A percentile compares a stretch with the other conserved stretches of the same genome.
Conservation (phyloP, 768 basidiomycete genomes). For the Calvatia gigantea region DNA sequence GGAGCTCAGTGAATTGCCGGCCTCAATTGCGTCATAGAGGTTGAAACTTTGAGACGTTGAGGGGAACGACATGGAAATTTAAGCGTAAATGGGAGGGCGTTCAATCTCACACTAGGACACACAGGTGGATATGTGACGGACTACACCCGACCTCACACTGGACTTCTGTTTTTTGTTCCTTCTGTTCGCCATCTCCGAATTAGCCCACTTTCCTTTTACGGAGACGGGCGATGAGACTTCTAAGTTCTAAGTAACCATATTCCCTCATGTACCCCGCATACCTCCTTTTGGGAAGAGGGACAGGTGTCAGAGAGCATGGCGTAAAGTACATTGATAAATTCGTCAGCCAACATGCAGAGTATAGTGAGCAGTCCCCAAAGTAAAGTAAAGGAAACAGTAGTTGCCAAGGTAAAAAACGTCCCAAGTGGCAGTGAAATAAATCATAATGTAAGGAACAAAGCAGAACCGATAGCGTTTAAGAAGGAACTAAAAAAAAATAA, state of each 20-base stretch:
- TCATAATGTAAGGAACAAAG: neutral
- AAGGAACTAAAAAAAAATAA: neutral
- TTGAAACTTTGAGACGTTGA: too few relatives aligned
- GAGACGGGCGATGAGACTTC: neutral
- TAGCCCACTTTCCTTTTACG: neutral
- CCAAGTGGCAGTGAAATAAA: neutral
- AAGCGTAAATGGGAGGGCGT: too few relatives aligned
- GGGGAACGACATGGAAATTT: too few relatives aligned
- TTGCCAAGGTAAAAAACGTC: neutral
- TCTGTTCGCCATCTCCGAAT: neutral
- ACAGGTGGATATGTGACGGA: too few relatives aligned
- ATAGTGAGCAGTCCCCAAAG: neutral
- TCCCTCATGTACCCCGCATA: neutral
- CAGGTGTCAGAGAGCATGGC: too few relatives aligned
- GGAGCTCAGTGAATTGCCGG: too few relatives aligned
- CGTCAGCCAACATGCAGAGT: too few relatives aligned
- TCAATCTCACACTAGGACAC: too few relatives aligned
- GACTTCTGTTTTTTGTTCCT: neutral
- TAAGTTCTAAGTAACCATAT: neutral
- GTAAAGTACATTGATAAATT: neutral
- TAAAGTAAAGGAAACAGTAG: neutral
- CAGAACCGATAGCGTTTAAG: neutral
- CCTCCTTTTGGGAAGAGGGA: too few relatives aligned
- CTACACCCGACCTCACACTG: too few relatives aligned
- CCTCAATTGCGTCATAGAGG: too few relatives aligned